Conservation (phyloP, 2,329 filamentous ascomycete genomes). For the Fulvia fulva region DNA sequence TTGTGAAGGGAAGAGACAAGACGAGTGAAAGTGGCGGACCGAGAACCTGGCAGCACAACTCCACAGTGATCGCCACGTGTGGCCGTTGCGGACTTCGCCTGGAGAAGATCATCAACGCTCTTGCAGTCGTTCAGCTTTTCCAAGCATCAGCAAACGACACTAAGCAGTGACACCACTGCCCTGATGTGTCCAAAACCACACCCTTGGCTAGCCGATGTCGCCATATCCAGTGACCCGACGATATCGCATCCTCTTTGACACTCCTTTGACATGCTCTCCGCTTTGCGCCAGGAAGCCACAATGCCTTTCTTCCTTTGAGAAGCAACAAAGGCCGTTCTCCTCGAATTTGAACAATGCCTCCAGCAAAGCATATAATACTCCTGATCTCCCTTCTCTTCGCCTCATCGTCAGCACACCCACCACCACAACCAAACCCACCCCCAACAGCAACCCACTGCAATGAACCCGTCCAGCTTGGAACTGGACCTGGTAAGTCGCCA, state of each 20-base stretch:
- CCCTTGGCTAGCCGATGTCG: too few relatives aligned
- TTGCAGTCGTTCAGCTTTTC: too few relatives aligned
- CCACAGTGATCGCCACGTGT: not conserved
- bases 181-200: too few relatives aligned
- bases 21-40: not conserved
- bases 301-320: not conserved
- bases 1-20: too few relatives aligned
- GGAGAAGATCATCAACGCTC: not conserved
- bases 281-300: not conserved
- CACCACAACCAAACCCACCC: not conserved
- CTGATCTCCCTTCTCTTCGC: not conserved
- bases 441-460: not conserved
- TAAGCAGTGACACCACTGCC: too few relatives aligned
- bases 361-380: not conserved
- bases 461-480: not conserved
- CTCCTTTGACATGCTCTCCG: not conserved
- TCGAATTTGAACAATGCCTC: not conserved
- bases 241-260: not conserved
- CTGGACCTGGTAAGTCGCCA: not conserved
- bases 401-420: not conserved
- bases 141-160: not conserved
- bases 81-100: not conserved
- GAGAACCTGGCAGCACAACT: not conserved
- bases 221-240: too few relatives aligned
- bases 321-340: not conserved